Conservation (phyloP, 768 basidiomycete species). For the Baorangia bicolor region DNA sequence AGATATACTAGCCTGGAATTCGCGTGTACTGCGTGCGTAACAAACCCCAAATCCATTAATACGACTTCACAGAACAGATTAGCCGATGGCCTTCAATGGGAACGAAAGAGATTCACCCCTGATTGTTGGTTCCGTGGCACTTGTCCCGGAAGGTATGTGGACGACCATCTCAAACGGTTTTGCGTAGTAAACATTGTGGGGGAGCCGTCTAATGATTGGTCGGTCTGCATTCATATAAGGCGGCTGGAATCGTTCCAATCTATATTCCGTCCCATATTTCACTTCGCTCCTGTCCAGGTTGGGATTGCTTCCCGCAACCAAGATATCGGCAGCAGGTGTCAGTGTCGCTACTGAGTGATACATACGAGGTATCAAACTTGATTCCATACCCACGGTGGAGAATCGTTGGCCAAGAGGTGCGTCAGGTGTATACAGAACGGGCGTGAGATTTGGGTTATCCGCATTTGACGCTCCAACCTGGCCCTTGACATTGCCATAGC, state of each 20-base stretch:
- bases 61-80: conserved; percentile 45
- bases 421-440: conserved; percentile 66
- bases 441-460: conserved; percentile 64
- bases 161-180: conserved; percentile 48
- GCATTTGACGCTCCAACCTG: conserved; percentile 80
- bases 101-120: conserved; percentile 41
- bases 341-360: conserved; percentile 85
- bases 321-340: conserved; percentile 65
- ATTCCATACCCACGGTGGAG: conserved; percentile 53
- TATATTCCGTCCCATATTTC: conserved; percentile 81
- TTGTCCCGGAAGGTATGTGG: conserved; percentile 36
- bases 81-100: background rate
- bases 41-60: conserved; percentile 80
- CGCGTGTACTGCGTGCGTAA: conserved; percentile 75
- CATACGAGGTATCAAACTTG: conserved; percentile 67
- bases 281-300: conserved; percentile 75
- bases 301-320: conserved; percentile 85
- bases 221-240: conserved; percentile 70
- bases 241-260: conserved; percentile 83
- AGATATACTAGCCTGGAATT: conserved; percentile 79
- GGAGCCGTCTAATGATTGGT: conserved; percentile 44
- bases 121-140: conserved; percentile 39
- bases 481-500: conserved; percentile 70
- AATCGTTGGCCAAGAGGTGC: conserved; percentile 59
- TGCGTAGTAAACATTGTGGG: conserved; percentile 44